Base-by-base conservation (phyloP, 176 grass and related monocot species). In the Coix lacrymajobi region DNA sequence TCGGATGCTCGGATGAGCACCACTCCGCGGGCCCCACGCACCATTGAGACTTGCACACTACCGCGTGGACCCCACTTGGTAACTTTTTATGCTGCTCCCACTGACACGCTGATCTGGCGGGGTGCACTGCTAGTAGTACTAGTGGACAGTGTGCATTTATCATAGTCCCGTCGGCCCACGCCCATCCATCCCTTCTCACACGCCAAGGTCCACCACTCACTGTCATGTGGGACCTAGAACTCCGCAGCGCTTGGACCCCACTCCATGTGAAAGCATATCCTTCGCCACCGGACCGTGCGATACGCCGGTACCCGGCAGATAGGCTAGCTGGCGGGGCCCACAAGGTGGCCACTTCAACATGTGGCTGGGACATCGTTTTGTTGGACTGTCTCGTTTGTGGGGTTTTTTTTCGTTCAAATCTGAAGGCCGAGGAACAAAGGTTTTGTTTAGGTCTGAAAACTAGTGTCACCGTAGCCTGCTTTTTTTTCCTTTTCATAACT, bases 101-200 rank as follows among this genome's bases (percentile, higher is more conserved):
- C 83, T 86, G 66, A 89, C 79, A 78, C 1, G 83, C 66, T 71
- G 66, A 82, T 78, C 73, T 86, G 79, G 88, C 66, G 57, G 73
- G 36, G 69, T 40, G 58, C 44, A 38, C 32, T 46, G 13, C 14
- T 0, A 8, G 14, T 2, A 8, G 52, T 10, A 41, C 15, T 73
- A 41, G 85, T 82, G 79, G 49, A 54, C 86, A 64, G 26, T 25
- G 79, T 12, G 79, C 51, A 77, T 67, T 63, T 31, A 69, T 70
- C 79, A 69, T 85, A 28, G 8, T 15, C 17, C 25, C 10, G n/a
- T 36, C 29, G 8, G 5, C n/a, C n/a, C n/a, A n/a, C 36, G 4
- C 36, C 4, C 54, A n/a, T n/a, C 56, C 56, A 26, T 25, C 9
- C n/a, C n/a, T 24, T 25, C 43, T 29, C 12, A 62, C 80, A 24